Base-by-base conservation (phyloP, 495 filamentous ascomycete species). In the Aspergillus avenaceus region DNA sequence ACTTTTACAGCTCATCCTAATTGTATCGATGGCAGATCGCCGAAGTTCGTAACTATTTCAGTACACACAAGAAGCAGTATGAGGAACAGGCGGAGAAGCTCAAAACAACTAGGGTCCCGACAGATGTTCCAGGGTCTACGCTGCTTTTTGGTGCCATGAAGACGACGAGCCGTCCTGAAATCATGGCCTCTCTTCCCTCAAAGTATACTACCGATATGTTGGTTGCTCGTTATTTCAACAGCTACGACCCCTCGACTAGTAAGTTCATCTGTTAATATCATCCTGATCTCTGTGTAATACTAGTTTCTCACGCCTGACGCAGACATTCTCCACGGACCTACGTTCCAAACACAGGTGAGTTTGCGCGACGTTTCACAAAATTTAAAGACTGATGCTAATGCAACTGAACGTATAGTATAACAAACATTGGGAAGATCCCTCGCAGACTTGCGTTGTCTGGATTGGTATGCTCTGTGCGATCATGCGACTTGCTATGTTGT, bases 41-140 rank as follows among this genome's bases (percentile, higher is more conserved):
- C 22, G 93, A 98, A 74, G 92, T 98, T 27, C 91, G 90, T 58
- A 91, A 85, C 65, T 97, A 88, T 67, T 98, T 93, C 59, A 49
- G 62, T 14, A 77, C 81, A 32, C 85, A 87, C 63, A 85, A 83
- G 56, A 84, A 86, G 54, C 81, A 85, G 51, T 77, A 79, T 40
- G 82, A 86, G 52, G 81, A 83, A 28, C 85, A 86, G 51, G 59
- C 71, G 47, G 65, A 67, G 24, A 79, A 83, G 60, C 78, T 91
- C 46, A 82, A 86, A 60, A 81, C 79, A 18, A 75, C 80, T 27
- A 85, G 81, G 51, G 76, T 77, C 19, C 66, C 64, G 7, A 79
- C 73, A 23, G 80, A 83, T 47, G 68, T 76, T 22, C 76, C 83
- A 37, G 80, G 80, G 9, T 83, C 86, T 1, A 83, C 84, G 0